Evolutionary conservation across 148 eudicot species (phyloP).

Genomic region (Rheum nobile): DNA sequence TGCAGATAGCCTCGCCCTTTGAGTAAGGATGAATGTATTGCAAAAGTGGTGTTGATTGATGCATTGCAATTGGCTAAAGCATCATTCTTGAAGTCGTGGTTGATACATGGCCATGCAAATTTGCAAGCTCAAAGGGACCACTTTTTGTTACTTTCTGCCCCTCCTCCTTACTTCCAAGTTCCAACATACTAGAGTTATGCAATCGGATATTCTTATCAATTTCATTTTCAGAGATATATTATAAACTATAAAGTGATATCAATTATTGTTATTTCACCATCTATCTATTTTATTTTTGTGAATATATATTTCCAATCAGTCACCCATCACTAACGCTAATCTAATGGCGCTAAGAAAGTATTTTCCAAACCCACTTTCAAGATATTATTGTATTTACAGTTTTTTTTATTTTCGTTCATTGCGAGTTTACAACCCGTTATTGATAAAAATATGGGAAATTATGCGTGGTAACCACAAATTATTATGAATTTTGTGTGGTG

Average conservation of each 20-base stretch:
- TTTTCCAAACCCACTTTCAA: background rate
- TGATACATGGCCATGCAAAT: constrained; percentile 18
- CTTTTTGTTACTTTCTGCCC: background rate
- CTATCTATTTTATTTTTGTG: background rate
- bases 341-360: background rate
- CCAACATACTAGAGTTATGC: background rate
- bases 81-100: constrained; percentile 15
- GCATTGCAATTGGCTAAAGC: background rate
- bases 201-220: background rate
- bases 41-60: constrained; percentile 6
- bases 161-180: background rate
- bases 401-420: background rate
- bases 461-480: too few relatives aligned
- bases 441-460: too few relatives aligned
- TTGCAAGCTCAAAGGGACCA: constrained; percentile 15
- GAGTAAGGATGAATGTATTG: background rate
- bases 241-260: background rate
- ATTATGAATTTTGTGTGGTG: too few relatives aligned
- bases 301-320: background rate
- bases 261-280: background rate
- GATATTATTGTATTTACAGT: background rate
- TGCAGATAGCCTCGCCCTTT: too few relatives aligned
- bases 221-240: background rate
- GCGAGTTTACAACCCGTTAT: too few relatives aligned
- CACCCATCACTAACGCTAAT: background rate